Evolutionary conservation across 768 basidiomycete species (phyloP).

Genomic region (Pleurotus citrinopileatus): DNA sequence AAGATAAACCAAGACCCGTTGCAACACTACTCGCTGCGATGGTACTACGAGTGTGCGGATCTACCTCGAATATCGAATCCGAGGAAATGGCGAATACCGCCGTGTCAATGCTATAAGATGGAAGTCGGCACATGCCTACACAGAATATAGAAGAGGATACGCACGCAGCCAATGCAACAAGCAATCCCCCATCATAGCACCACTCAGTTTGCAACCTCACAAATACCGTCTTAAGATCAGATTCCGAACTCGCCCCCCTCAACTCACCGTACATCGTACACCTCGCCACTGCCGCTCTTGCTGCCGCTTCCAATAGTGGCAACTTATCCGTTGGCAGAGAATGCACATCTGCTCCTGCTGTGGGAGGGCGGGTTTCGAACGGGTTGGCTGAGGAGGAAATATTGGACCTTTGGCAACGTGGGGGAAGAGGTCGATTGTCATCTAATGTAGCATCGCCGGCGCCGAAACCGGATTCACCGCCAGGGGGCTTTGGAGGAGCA

Average conservation of each 20-base stretch:
- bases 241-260: slow-evolving; percentile 39
- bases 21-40: slow-evolving; percentile 58
- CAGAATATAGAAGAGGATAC: slow-evolving; percentile 13
- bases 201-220: slow-evolving; percentile 54
- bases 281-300: slow-evolving; percentile 51
- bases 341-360: slow-evolving; percentile 26
- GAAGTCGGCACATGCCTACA: neutral
- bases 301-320: slow-evolving; percentile 28
- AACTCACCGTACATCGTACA: slow-evolving; percentile 60
- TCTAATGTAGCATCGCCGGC: slow-evolving; percentile 18
- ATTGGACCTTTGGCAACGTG: slow-evolving; percentile 19
- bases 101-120: slow-evolving; percentile 39
- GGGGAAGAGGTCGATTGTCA: slow-evolving; percentile 15
- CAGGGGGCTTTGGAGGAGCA: slow-evolving; percentile 37
- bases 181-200: slow-evolving; percentile 60
- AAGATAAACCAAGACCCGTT: slow-evolving; percentile 62
- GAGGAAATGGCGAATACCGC: slow-evolving; percentile 64
- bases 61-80: slow-evolving; percentile 47
- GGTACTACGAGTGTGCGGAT: slow-evolving; percentile 41
- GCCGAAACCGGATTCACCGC: slow-evolving; percentile 29
- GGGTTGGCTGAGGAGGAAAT: slow-evolving; percentile 18
- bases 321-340: slow-evolving; percentile 26
- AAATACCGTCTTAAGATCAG: slow-evolving; percentile 50
- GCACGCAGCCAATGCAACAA: slow-evolving; percentile 60
- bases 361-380: slow-evolving; percentile 12